These are phyloP conservation scores for Claviceps capensis DNA, from an alignment of 2,329 filamentous ascomycete genomes.

Conservation along the genomic window DNA sequence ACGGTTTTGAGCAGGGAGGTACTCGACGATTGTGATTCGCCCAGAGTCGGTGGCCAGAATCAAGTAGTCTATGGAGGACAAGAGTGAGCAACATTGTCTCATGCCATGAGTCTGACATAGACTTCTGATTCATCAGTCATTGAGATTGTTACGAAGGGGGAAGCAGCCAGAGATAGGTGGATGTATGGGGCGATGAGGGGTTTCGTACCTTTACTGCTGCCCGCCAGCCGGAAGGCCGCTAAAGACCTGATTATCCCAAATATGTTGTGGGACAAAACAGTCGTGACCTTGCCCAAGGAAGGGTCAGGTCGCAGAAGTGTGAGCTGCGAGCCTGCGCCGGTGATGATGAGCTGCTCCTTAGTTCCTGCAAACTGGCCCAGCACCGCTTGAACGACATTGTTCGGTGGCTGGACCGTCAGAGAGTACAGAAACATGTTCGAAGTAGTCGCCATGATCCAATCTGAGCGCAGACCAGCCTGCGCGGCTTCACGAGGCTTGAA, in stretches of 20 bases:
- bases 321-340: constrained; percentile 79
- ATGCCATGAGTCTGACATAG: background rate
- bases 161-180: background rate
- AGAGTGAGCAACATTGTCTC: constrained; percentile 13
- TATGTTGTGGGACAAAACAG: constrained; percentile 79
- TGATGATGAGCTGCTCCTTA: constrained; percentile 95
- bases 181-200: constrained; percentile 26
- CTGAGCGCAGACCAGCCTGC: constrained; percentile 37
- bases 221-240: constrained; percentile 79
- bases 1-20: constrained; percentile 69
- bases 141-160: constrained; percentile 11
- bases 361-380: constrained; percentile 92
- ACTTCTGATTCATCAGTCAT: background rate
- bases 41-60: constrained; percentile 93
- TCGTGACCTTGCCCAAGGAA: constrained; percentile 71
- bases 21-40: constrained; percentile 87
- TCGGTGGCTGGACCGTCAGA: constrained; percentile 85
- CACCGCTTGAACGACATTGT: constrained; percentile 78
- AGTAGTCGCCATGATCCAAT: constrained; percentile 75
- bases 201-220: constrained; percentile 76
- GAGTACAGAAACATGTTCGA: constrained; percentile 99
- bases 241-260: constrained; percentile 91
- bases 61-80: constrained; percentile 61
- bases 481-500: constrained; percentile 23
- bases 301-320: constrained; percentile 79